Percentiles rank a stretch among this genome's conserved stretches.
Evolutionary conservation across 1,284 basidiomycete genomes (phyloP).

Genomic region (Ceratobasidium papillatum): DNA sequence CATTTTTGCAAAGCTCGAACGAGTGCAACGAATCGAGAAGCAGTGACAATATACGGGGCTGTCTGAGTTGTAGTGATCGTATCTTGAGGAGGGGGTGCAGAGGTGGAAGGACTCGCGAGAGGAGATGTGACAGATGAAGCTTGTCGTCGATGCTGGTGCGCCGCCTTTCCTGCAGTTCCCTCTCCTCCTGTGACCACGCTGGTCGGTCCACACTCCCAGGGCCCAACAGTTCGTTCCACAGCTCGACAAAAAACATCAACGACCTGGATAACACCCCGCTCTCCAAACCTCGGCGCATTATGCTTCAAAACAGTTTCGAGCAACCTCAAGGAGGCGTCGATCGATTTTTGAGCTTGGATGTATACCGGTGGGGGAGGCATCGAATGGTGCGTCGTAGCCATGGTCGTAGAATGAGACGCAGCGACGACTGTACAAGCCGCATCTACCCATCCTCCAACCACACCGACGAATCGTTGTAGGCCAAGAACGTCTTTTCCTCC

Average conservation of each 20-base stretch:
- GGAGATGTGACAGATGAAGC: conserved; percentile 6
- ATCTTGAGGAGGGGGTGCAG: not conserved
- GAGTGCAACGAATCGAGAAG: conserved; percentile 32
- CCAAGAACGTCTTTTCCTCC: conserved; percentile 10
- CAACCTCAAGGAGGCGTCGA: conserved; percentile 20
- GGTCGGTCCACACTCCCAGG: too few species aligned
- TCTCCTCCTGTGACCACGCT: not conserved
- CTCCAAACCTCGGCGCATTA: conserved; percentile 33
- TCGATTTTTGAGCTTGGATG: conserved; percentile 29
- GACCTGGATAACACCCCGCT: conserved; percentile 3
- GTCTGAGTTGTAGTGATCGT: not conserved
- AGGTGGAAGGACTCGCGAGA: conserved; percentile 2
- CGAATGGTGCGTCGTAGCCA: too few species aligned
- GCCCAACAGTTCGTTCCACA: conserved; percentile 5
- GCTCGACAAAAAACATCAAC: conserved; percentile 18
- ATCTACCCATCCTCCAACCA: not conserved
- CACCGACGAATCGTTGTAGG: not conserved
- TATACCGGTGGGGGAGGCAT: not conserved
- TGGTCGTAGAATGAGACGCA: not conserved
- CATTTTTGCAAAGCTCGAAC: conserved; percentile 24
- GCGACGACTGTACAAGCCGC: not conserved
- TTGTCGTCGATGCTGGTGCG: not conserved
- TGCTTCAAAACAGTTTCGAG: conserved; percentile 14
- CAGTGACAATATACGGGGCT: conserved; percentile 11
- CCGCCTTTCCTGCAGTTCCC: too few species aligned